A percentile compares a stretch with the other conserved stretches of the same genome.
Conservation (phyloP, 805 yeast species). For the Yamadazyma olivae region DNA sequence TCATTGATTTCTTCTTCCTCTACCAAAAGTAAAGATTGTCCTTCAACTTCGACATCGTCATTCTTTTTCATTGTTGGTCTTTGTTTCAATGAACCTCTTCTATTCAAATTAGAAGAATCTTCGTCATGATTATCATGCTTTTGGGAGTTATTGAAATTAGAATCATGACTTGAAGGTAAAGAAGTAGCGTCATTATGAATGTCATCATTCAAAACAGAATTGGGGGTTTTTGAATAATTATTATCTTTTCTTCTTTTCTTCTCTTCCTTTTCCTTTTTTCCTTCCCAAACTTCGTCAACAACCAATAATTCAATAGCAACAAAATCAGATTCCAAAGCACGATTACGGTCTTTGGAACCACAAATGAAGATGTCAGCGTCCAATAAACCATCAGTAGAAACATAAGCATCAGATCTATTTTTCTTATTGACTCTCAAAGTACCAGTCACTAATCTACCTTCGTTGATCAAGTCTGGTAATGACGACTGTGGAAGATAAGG, state of each 20-base stretch:
- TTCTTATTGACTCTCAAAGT: slow-evolving; percentile 91
- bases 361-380: slow-evolving; percentile 98
- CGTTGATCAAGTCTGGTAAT: slow-evolving; percentile 82
- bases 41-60: slow-evolving; percentile 98
- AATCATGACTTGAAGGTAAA: slow-evolving; percentile 26
- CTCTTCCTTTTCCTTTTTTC: slow-evolving; percentile 95
- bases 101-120: slow-evolving; percentile 42
- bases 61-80: slow-evolving; percentile 96
- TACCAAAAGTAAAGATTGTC: slow-evolving; percentile 84
- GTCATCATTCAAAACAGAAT: slow-evolving; percentile 55
- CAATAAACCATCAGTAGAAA: slow-evolving; percentile 91
- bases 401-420: slow-evolving; percentile 96
- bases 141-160: slow-evolving; percentile 24
- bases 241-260: slow-evolving; percentile 86
- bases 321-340: slow-evolving; percentile 94
- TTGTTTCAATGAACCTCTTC: slow-evolving; percentile 90
- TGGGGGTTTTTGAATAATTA: slow-evolving; percentile 30
- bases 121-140: slow-evolving; percentile 24
- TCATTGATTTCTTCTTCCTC: slow-evolving; percentile 96
- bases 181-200: slow-evolving; percentile 81
- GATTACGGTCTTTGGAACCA: slow-evolving; percentile 96
- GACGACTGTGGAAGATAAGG: slow-evolving; percentile 95
- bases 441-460: slow-evolving; percentile 91
- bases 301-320: slow-evolving; percentile 93
- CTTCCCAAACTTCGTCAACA: slow-evolving; percentile 97